phyloP scores from a whole-genome alignment of 805 yeast genomes.

The Ogataea parapolymorpha region DNA sequence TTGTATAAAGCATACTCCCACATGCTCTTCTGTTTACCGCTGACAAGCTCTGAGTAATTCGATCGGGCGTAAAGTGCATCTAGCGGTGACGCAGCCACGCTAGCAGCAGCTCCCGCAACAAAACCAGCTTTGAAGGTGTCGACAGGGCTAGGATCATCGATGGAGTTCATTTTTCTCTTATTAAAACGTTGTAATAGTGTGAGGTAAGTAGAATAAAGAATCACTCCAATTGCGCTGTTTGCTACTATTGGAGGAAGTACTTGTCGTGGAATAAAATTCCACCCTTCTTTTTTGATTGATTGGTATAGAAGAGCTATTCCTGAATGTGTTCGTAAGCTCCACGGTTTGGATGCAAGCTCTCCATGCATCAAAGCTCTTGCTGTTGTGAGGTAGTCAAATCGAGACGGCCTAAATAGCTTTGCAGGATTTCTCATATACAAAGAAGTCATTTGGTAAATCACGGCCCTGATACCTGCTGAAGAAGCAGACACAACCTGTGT shows the following conservation, averaged over 20 bases:
- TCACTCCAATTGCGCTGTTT: conserved; percentile 85
- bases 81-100: conserved; percentile 89
- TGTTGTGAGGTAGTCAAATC: conserved; percentile 81
- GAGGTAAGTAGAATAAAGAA: conserved; percentile 79
- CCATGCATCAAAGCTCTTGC: conserved; percentile 52
- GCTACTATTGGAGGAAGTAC: conserved; percentile 86
- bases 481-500: conserved; percentile 67
- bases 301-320: conserved; percentile 68
- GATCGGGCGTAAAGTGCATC: conserved; percentile 89
- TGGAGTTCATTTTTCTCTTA: conserved; percentile 17
- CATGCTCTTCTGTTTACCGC: conserved; percentile 63
- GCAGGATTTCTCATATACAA: conserved; percentile 79
- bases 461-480: conserved; percentile 83
- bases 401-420: conserved; percentile 83
- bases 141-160: conserved; percentile 34
- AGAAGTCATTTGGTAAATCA: conserved; percentile 73
- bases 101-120: conserved; percentile 81
- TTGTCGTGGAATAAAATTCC: conserved; percentile 82
- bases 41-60: conserved; percentile 66
- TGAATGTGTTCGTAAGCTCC: conserved; percentile 66
- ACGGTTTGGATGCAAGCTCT: conserved; percentile 44
- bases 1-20: conserved; percentile 76
- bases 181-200: conserved; percentile 44
- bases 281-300: conserved; percentile 75
- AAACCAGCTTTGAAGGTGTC: conserved; percentile 80